phyloP scores from a whole-genome alignment of 2,329 filamentous ascomycete genomes.

The Colletotrichum lentis region DNA sequence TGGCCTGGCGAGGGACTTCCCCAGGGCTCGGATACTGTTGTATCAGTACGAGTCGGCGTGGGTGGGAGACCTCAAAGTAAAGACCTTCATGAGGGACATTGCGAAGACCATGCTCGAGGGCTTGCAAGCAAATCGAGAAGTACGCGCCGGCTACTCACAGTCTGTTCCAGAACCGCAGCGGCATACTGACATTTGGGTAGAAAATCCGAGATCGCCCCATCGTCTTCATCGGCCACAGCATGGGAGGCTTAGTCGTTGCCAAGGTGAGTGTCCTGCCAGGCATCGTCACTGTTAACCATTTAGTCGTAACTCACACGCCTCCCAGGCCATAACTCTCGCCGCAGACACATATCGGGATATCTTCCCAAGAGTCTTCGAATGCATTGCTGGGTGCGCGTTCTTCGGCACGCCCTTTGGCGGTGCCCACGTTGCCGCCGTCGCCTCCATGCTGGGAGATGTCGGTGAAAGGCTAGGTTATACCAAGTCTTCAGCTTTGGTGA shows the following conservation, averaged over 20 bases:
- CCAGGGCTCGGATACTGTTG: conserved; percentile 50
- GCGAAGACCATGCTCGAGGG: conserved; percentile 49
- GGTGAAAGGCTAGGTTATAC: conserved; percentile 48
- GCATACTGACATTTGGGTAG: background rate
- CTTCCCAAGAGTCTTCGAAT: conserved; percentile 52
- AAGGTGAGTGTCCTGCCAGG: conserved; percentile 45
- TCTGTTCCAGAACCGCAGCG: accelerated
- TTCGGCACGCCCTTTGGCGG: conserved; percentile 55
- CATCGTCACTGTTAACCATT: background rate
- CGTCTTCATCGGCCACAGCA: conserved; percentile 54
- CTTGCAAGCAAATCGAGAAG: conserved; percentile 48
- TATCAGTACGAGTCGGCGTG: conserved; percentile 55
- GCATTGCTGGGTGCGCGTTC: conserved; percentile 50
- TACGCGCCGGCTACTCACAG: conserved; percentile 29
- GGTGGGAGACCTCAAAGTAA: conserved; percentile 52
- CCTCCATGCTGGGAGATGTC: conserved; percentile 49
- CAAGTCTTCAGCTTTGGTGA: conserved; percentile 49
- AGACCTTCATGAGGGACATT: conserved; percentile 52
- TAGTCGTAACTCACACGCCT: background rate
- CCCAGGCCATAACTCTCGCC: conserved; percentile 41
- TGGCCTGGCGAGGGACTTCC: conserved; percentile 51
- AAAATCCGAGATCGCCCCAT: conserved; percentile 47
- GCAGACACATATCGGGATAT: conserved; percentile 46
- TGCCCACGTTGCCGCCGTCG: conserved; percentile 48
- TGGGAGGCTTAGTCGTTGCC: conserved; percentile 55